Base-by-base conservation (phyloP, 352 stramenopile genomes). In the Globisporangium paroecandrum region DNA sequence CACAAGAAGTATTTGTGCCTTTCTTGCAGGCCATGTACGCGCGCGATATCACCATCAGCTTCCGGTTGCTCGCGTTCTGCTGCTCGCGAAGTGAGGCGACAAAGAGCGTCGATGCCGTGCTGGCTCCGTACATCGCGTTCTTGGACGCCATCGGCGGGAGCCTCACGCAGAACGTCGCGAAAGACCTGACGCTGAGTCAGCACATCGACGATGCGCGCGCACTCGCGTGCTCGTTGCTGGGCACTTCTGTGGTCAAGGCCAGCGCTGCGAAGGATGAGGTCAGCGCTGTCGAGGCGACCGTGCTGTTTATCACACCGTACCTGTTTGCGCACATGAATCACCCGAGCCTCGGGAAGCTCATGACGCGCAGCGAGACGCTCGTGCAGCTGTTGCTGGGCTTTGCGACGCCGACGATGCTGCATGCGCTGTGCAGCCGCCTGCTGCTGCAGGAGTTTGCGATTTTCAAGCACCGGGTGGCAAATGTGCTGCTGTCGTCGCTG, bases 21-120 rank as follows among this genome's bases (percentile, higher is more conserved):
- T 90, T 95, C 64, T 58, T 95, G n/a, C 83, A 88, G 60, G 82
- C 84, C 3, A 95, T 95, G 84, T 73, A 93, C 64, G 71, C 76
- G 20, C 81, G 78, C 20, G 87, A 95, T 67, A 78, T 87, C 8
- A 84, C 83, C 0, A 91, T 94, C 41, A 83, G 82, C 20, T 93
- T 90, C 47, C 85, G 87, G 2, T 56, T 95, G 18, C 75, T 95
- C 29, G 78, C 78, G 9, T 93, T 91, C 53, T 95, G 87, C 49
- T 94, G 85, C 64, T 89, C 85, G 4, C 75, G 81, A 56, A 75
- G 71, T 29, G 67, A 76, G 22, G 57, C 64, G 1, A 49, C 56
- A 38, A 91, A 89, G 70, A 82, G 74, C 18, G 71, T 86, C 27
- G 83, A 94, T 7, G 38, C 72, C 36, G 82, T 81, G 32, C 64